Conservation (phyloP, 2,329 filamentous ascomycete genomes). For the Polytolypa hystricis region DNA sequence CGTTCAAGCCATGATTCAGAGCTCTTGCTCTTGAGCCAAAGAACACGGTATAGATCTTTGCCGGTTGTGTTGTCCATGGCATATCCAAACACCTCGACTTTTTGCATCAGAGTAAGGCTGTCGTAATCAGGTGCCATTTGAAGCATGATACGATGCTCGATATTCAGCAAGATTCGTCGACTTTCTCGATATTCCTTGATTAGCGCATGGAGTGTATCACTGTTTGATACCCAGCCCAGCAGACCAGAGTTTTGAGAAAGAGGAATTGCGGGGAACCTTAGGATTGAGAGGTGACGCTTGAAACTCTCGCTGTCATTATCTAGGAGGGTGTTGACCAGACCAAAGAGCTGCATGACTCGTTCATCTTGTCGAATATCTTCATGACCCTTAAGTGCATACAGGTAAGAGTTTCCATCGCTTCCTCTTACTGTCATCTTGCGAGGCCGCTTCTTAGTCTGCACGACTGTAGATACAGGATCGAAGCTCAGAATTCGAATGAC, state of each 20-base stretch:
- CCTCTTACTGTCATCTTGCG: slow-evolving; percentile 79
- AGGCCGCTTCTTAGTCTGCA: slow-evolving; percentile 93
- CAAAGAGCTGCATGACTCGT: slow-evolving; percentile 98
- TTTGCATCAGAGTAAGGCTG: slow-evolving; percentile 97
- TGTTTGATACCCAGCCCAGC: slow-evolving; percentile 93
- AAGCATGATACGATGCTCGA: slow-evolving; percentile 98
- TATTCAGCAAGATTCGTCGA: slow-evolving; percentile 94
- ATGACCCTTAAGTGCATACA: slow-evolving; percentile 93
- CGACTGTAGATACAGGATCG: slow-evolving; percentile 79
- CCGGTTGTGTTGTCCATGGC: slow-evolving; percentile 98
- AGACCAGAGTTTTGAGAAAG: slow-evolving; percentile 93
- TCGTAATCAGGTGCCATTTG: slow-evolving; percentile 99
- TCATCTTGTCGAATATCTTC: slow-evolving; percentile 99
- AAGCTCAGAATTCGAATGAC: slow-evolving; percentile 82
- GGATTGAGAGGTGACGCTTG: slow-evolving; percentile 93
- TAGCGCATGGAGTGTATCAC: slow-evolving; percentile 89
- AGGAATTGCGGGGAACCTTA: slow-evolving; percentile 92
- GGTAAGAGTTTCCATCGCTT: slow-evolving; percentile 77
- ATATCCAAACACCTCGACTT: slow-evolving; percentile 98
- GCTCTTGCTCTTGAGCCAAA: slow-evolving; percentile 98
- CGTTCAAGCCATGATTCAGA: slow-evolving; percentile 96
- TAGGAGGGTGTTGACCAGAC: slow-evolving; percentile 89
- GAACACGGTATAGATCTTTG: slow-evolving; percentile 91
- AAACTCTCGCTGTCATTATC: slow-evolving; percentile 90
- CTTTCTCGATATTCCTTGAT: slow-evolving; percentile 97